A percentile compares a stretch with the other conserved stretches of the same genome.
These are phyloP conservation scores for Microthlaspi erraticum DNA, from an alignment of 345 rosid species.

Conservation along the genomic window DNA sequence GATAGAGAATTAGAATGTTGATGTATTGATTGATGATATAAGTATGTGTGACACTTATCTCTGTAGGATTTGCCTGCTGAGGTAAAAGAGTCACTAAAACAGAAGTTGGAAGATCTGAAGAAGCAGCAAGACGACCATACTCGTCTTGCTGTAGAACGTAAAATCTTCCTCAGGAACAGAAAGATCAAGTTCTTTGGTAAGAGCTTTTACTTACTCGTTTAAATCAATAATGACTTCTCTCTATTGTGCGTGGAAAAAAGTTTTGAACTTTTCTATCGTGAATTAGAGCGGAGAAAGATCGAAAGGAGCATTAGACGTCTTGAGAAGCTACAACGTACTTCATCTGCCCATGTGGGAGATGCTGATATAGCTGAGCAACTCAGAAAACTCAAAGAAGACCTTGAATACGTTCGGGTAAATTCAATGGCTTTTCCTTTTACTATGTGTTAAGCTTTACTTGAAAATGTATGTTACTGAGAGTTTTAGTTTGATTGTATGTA, in stretches of 20 bases:
- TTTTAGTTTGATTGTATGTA: neutral
- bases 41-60: neutral
- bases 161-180: slow-evolving; percentile 82
- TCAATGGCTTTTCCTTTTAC: neutral
- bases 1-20: neutral
- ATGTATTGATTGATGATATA: slow-evolving; percentile 8
- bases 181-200: slow-evolving; percentile 96
- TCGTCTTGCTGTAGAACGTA: slow-evolving; percentile 85
- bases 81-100: slow-evolving; percentile 72
- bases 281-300: slow-evolving; percentile 86
- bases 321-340: slow-evolving; percentile 88
- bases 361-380: slow-evolving; percentile 69
- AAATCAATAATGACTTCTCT: neutral
- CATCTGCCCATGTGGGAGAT: slow-evolving; percentile 75
- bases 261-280: neutral
- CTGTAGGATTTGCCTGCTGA: slow-evolving; percentile 71
- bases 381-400: slow-evolving; percentile 88
- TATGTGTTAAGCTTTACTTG: neutral
- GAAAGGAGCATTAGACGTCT: slow-evolving; percentile 87
- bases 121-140: slow-evolving; percentile 87
- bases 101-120: slow-evolving; percentile 77
- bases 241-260: neutral
- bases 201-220: neutral
- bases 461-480: neutral
- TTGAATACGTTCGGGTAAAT: slow-evolving; percentile 90